Evolutionary conservation across 441 rosid genomes (phyloP).

Genomic region (Arabidopsis hybrid): DNA sequence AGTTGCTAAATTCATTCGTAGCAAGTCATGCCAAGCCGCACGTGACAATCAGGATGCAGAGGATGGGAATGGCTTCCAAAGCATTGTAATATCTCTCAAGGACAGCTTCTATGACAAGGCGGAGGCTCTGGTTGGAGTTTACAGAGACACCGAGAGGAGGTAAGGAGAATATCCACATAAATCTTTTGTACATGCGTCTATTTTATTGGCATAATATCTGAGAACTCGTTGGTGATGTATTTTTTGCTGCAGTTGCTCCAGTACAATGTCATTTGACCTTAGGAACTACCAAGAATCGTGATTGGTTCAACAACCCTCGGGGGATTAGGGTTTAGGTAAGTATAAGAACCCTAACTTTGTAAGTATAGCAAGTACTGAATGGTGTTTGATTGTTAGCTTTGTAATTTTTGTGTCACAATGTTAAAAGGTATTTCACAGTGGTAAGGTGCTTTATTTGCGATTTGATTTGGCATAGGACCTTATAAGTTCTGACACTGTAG

Average conservation of each 20-base stretch:
- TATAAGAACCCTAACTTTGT: slow-evolving; percentile 26
- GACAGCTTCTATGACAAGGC: slow-evolving; percentile 99
- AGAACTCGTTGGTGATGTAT: slow-evolving; percentile 11
- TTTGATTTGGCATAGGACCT: slow-evolving; percentile 24
- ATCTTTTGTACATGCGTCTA: neutral
- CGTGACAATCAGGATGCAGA: slow-evolving; percentile 66
- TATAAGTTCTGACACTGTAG: slow-evolving; percentile 20
- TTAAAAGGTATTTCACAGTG: slow-evolving; percentile 9
- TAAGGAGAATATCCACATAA: slow-evolving; percentile 31
- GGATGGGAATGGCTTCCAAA: slow-evolving; percentile 88
- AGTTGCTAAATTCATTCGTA: slow-evolving; percentile 94
- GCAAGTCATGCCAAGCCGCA: slow-evolving; percentile 82
- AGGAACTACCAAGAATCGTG: slow-evolving; percentile 61
- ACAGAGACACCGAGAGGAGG: slow-evolving; percentile 88
- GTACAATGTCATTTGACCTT: slow-evolving; percentile 93
- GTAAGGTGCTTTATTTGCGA: slow-evolving; percentile 22
- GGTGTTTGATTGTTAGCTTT: slow-evolving; percentile 24
- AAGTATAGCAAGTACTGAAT: slow-evolving; percentile 26
- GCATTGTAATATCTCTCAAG: slow-evolving; percentile 97
- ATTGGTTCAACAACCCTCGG: slow-evolving; percentile 18
- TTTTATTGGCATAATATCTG: slow-evolving; percentile 7
- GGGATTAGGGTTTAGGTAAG: slow-evolving; percentile 41
- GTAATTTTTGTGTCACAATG: neutral
- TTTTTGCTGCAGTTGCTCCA: slow-evolving; percentile 81
- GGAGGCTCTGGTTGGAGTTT: slow-evolving; percentile 95